Evolutionary conservation across 306 rosid species (phyloP), one percentile per base, ranked within the genome.

Genomic region (Quercus engelmannii): DNA sequence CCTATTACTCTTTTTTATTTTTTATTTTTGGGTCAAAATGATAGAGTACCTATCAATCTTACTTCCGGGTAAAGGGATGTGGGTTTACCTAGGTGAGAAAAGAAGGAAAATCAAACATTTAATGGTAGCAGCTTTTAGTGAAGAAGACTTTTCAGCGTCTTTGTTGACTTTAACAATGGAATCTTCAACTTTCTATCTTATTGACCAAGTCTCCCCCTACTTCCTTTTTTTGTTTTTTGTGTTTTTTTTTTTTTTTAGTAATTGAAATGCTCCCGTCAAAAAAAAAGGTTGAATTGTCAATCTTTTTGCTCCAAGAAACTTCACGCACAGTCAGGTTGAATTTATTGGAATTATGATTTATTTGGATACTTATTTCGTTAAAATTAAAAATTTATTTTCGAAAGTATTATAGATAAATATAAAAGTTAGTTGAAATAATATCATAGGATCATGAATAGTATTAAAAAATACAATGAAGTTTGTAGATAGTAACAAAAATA

Each of bases 391-490:
- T 35, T 35, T 5, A 35, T 35, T 35, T 0, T 5, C 5, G 0
- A 35, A 35, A 35, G 0, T 35, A 35, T 35, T 1, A 0, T 35
- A 5, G 0, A 6, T 35, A 5, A 35, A 35, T 1, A 0, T 35
- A 35, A 35, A 35, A 35, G 0, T 35, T 35, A 35, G 0, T 0
- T 35, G 0, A 35, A 35, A 35, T 35, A 35, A 0, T 35, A 35
- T 0, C 0, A 0, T 33, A 0, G 0, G 0, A 0, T 1, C 1
- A 1, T 33, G 0, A 33, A 33, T 33, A 33, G 0, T 33, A 33
- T 0, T 0, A 5, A 33, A 33, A 33, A 33, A 0, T 33, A 1
- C n/a, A n/a, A n/a, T n/a, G n/a, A n/a, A n/a, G n/a, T n/a, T n/a
- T n/a, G n/a, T n/a, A n/a, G n/a, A n/a, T 26, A 26, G 2, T 35